Evolutionary conservation across 23 red algal genomes (phyloP).

Genomic region (Gracilaria gracilis): DNA sequence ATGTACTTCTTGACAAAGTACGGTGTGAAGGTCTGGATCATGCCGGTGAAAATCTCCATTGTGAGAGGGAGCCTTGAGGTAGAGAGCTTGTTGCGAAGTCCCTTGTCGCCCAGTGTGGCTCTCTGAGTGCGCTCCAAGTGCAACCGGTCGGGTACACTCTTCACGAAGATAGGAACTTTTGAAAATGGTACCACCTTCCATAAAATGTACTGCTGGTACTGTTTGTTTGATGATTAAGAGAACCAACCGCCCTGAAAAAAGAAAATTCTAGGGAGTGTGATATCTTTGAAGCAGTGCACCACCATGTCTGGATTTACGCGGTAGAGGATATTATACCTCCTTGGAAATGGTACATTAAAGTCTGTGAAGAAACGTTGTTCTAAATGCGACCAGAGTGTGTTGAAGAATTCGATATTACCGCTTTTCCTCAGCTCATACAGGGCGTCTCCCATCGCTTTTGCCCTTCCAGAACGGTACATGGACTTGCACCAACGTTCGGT

Average conservation of each 20-base stretch:
- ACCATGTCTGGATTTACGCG: neutral
- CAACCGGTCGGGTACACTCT: neutral
- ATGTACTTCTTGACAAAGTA: too few relatives aligned
- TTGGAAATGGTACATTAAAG: neutral
- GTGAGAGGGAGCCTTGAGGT: neutral
- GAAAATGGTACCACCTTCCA: neutral
- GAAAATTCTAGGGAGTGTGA: neutral
- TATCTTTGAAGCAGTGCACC: neutral
- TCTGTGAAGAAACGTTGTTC: neutral
- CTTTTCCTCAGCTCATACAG: neutral
- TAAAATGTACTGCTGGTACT: too few relatives aligned
- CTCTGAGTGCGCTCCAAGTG: neutral
- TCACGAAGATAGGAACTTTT: neutral
- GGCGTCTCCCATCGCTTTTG: neutral
- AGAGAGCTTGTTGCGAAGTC: neutral
- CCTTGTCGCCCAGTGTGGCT: neutral
- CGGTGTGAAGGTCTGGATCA: neutral
- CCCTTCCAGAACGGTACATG: neutral
- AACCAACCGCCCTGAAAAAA: neutral
- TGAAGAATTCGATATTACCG: neutral
- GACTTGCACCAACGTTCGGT: neutral
- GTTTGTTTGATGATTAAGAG: too few relatives aligned
- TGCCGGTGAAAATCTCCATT: neutral
- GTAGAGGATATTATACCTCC: conserved; percentile 20
- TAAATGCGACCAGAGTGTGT: neutral